Percentiles rank a stretch among this genome's conserved stretches.
These are phyloP conservation scores for Pyrenophora graminea DNA, from an alignment of 2,329 filamentous ascomycete genomes.

Conservation along the genomic window DNA sequence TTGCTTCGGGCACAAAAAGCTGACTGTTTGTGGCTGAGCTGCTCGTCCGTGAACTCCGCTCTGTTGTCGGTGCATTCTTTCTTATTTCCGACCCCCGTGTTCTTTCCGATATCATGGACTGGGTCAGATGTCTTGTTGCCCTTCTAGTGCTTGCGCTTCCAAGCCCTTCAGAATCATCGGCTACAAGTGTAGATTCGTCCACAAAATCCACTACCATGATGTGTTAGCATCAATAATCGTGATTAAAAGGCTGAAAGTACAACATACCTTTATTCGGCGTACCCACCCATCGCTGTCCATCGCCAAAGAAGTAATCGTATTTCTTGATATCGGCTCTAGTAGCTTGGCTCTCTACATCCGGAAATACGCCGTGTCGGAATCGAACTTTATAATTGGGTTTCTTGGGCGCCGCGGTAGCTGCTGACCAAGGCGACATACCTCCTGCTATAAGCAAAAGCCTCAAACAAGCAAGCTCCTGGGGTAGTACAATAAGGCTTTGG, in stretches of 20 bases:
- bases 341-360: conserved; percentile 17
- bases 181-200: conserved; percentile 21
- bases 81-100: background rate
- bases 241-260: background rate
- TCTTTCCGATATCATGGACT: conserved; percentile 2
- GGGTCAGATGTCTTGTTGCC: conserved; percentile 4
- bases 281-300: conserved; percentile 20
- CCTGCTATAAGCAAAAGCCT: background rate
- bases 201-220: conserved; percentile 21
- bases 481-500: background rate
- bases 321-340: conserved; percentile 29
- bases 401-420: conserved; percentile 7
- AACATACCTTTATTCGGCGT: conserved; percentile 20
- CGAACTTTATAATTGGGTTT: conserved; percentile 25
- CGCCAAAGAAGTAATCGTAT: conserved; percentile 31
- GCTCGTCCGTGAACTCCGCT: background rate
- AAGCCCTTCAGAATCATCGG: conserved; percentile 12
- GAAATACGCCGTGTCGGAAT: conserved; percentile 28
- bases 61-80: background rate
- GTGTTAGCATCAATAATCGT: background rate
- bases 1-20: background rate
- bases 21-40: background rate
- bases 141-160: background rate
- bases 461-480: no score
- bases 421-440: background rate